Evolutionary conservation across 495 filamentous ascomycete genomes (phyloP).

Genomic region (Hypoxylon cercidicola): DNA sequence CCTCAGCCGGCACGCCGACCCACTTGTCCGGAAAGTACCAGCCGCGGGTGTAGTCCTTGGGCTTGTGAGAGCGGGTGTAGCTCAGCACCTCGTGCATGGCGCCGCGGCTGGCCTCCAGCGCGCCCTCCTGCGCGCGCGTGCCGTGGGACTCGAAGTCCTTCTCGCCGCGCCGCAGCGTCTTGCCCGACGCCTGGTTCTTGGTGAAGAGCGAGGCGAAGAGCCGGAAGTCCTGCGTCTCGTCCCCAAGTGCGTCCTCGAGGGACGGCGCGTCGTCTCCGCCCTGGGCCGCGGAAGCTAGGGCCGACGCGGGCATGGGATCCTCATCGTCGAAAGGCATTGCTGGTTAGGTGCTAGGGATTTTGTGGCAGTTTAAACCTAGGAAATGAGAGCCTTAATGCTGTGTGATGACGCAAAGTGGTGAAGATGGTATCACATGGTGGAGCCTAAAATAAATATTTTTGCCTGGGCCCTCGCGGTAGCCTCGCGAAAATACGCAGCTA

Average conservation of each 20-base stretch:
- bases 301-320: conserved; percentile 45
- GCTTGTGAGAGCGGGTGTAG: conserved; percentile 71
- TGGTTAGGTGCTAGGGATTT: not conserved
- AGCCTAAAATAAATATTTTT: too few relatives aligned
- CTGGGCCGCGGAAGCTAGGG: conserved; percentile 11
- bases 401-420: conserved; percentile 1
- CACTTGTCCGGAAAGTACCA: conserved; percentile 64
- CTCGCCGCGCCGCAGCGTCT: conserved; percentile 70
- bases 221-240: conserved; percentile 90
- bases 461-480: too few relatives aligned
- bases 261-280: conserved; percentile 41
- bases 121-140: conserved; percentile 78
- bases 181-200: conserved; percentile 51
- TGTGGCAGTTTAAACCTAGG: not conserved
- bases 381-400: not conserved
- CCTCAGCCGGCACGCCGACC: conserved; percentile 42
- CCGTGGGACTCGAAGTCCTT: conserved; percentile 97
- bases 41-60: conserved; percentile 65
- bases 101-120: conserved; percentile 80
- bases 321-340: conserved; percentile 60
- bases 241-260: conserved; percentile 64
- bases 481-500: too few relatives aligned
- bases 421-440: not conserved
- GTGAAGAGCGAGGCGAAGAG: conserved; percentile 70
- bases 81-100: conserved; percentile 92